Base-by-base conservation (phyloP, 768 basidiomycete genomes). In the Amanita rubescens region DNA sequence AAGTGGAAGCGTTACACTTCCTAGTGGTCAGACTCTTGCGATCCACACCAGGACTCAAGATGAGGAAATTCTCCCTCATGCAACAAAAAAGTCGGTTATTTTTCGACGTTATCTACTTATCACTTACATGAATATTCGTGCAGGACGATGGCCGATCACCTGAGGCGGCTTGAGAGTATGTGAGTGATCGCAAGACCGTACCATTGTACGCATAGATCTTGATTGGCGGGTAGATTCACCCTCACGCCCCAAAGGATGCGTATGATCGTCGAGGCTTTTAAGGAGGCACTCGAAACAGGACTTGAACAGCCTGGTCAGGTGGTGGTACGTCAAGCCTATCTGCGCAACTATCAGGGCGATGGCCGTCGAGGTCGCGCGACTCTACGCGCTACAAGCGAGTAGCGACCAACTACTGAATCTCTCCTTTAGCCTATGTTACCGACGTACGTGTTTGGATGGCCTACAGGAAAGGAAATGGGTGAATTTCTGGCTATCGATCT, bases 241-340 rank as follows among this genome's bases (percentile, higher is more conserved):
- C 68, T 94, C 59, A 93, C 90, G 7, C 89, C 91, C 14, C 91
- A 92, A 67, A 71, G 92, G 55, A 94, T 94, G 93, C 79, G 92
- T 45, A 95, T 94, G 82, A 96, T 98, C 63, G 93, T 94, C 22
- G 91, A 96, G 65, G 89, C 94, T 0, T 94, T 99, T 75, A 84
- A 91, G 65, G 94, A 97, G 44, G 83, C 89, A 1, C 78, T 99
- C 24, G 94, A 96, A 62, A 69, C 80, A 22, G 96, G 96, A 12
- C 73, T 99, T 47, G 74, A 86, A 59, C 87, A 94, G 69, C 76
- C 78, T 22, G 80, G 82, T 19, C 90, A 97, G 72, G 75, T 87
- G 34, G 94, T 98, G 69, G 95, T 95, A 67, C 61, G 93, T 82
- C 51, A 53, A 38, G n/a, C 24, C 34, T 30, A 22, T 30, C 37